These are phyloP conservation scores for Microsporum audouinii DNA, from an alignment of 2,329 filamentous ascomycete genomes.

Conservation along the genomic window DNA sequence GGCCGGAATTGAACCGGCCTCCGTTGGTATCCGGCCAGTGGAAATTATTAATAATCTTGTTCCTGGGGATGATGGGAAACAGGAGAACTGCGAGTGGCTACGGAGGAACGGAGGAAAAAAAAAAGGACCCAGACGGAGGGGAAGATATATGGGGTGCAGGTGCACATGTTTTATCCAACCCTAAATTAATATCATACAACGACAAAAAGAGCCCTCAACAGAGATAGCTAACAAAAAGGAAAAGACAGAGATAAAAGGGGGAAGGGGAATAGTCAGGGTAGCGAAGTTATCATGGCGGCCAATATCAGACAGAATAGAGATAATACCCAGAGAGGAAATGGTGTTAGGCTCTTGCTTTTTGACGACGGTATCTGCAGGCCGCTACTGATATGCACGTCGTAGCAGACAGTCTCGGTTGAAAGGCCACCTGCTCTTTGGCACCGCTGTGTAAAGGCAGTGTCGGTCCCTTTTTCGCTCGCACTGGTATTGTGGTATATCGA, in stretches of 20 bases:
- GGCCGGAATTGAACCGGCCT: constrained; percentile 36
- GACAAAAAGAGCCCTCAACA: background rate
- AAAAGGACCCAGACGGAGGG: background rate
- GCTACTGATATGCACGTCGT: constrained; percentile 11
- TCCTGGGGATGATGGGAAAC: background rate
- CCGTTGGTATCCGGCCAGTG: constrained; percentile 15
- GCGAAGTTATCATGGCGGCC: background rate
- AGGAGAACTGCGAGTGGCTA: background rate
- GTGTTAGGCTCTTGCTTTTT: constrained; percentile 7
- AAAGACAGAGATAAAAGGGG: background rate
- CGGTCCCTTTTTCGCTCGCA: constrained; percentile 13
- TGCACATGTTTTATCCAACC: background rate
- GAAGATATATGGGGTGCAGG: background rate
- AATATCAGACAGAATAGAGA: constrained; percentile 10
- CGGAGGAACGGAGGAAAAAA: background rate
- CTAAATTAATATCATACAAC: constrained; percentile 1
- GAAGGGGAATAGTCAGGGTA: background rate
- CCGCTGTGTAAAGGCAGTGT: constrained; percentile 11
- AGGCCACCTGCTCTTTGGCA: constrained; percentile 18
- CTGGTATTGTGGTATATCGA: constrained; percentile 21
- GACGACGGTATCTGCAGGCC: constrained; percentile 12
- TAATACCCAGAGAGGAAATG: constrained; percentile 11
- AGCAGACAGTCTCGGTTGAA: constrained; percentile 16
- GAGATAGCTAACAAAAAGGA: background rate
- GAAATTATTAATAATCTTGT: background rate